Evolutionary conservation across 441 rosid species (phyloP).

Genomic region (Arabidopsis hybrid): DNA sequence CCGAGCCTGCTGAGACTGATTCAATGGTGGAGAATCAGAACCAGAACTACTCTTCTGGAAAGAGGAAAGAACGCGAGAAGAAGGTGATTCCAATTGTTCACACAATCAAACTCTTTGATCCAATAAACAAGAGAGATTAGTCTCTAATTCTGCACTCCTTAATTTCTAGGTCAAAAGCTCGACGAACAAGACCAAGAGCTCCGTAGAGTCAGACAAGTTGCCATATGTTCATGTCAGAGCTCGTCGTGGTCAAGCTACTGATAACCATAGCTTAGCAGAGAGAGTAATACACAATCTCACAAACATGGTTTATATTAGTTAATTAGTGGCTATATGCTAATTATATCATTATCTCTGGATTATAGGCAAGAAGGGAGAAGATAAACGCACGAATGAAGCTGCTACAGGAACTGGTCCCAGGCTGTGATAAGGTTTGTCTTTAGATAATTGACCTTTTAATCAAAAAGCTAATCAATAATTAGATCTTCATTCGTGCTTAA

Average conservation of each 20-base stretch:
- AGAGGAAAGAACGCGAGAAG: conserved; percentile 84
- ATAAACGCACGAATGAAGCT: conserved; percentile 74
- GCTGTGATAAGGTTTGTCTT: conserved; percentile 58
- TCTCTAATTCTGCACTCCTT: not conserved
- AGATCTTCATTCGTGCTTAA: conserved; percentile 41
- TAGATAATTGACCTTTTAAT: conserved; percentile 28
- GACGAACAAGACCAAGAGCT: conserved; percentile 77
- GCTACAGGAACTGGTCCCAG: conserved; percentile 72
- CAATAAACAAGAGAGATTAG: not conserved
- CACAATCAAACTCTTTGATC: not conserved
- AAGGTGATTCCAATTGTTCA: conserved; percentile 54
- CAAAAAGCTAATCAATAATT: conserved; percentile 47
- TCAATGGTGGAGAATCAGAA: conserved; percentile 54
- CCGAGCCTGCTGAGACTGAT: conserved; percentile 69
- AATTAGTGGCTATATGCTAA: conserved; percentile 17
- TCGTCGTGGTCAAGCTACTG: conserved; percentile 98
- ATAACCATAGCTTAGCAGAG: conserved; percentile 98
- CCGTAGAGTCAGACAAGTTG: conserved; percentile 68
- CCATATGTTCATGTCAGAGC: conserved; percentile 97
- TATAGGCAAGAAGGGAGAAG: conserved; percentile 69
- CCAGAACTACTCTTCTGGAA: conserved; percentile 40
- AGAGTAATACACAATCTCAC: conserved; percentile 57
- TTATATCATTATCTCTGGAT: conserved; percentile 1
- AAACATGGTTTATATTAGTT: not conserved
- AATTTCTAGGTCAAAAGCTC: conserved; percentile 63